A percentile compares a stretch with the other conserved stretches of the same genome.
Evolutionary conservation across 140 eudicot genomes (phyloP).

Genomic region (Anethum foeniculum): DNA sequence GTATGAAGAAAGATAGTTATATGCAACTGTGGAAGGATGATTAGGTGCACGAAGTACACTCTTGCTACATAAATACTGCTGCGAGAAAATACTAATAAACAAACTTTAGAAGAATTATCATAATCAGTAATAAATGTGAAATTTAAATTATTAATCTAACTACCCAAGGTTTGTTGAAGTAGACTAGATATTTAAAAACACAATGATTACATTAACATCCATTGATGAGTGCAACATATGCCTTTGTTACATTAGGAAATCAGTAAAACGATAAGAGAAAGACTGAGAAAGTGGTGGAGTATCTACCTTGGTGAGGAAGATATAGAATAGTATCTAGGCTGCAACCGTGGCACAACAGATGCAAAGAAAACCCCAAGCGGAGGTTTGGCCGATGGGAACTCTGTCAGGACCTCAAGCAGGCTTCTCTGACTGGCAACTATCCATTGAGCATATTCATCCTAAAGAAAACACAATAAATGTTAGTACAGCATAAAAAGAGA

Average conservation of each 20-base stretch:
- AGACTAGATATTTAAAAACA: neutral
- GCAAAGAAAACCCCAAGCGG: conserved; percentile 99
- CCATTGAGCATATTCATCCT: conserved; percentile 98
- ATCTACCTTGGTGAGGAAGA: conserved; percentile 85
- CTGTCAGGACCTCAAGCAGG: conserved; percentile 82
- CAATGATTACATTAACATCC: neutral
- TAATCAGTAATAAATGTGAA: neutral
- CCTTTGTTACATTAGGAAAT: neutral
- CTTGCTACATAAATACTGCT: neutral
- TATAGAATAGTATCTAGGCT: conserved; percentile 90
- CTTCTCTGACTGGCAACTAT: conserved; percentile 81
- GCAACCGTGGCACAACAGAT: conserved; percentile 79
- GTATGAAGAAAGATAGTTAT: conserved; percentile 16
- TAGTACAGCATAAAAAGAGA: neutral
- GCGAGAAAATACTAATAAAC: neutral
- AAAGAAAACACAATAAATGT: conserved; percentile 5
- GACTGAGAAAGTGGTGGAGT: neutral
- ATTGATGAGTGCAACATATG: neutral
- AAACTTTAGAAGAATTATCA: neutral
- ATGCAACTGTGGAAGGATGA: conserved; percentile 2
- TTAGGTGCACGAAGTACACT: neutral
- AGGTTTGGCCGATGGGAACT: conserved; percentile 87
- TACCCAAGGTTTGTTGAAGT: neutral
- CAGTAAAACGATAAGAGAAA: neutral
- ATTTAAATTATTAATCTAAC: neutral